Evolutionary conservation across 78 protist species (phyloP), one percentile per base, ranked within the genome.

Genomic region (Mantamonas sphyraenae): DNA sequence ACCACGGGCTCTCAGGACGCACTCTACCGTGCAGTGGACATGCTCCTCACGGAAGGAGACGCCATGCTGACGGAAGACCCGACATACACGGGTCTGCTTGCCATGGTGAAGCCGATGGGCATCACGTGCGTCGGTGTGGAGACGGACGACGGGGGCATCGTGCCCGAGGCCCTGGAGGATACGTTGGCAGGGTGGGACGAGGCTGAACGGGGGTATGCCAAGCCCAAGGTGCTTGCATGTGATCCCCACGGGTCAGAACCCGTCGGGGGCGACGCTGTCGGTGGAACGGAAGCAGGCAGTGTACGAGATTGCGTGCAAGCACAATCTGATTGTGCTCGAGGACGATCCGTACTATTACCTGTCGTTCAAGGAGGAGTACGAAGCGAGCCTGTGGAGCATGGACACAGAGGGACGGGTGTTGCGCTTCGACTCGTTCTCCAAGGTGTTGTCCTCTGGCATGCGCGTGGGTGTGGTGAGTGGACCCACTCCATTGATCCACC

Each of bases 331-430:
- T 2, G 80, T 93, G 42, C n/a, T 89, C 7, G 97, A 93, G 63
- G 97, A 93, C 71, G 97, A 93, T 53, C 93, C 97, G 31, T 93
- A 93, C 79, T 90, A 73, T 53, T 90, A 57, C 71, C 58, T 92
- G 63, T 84, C 83, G 37, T 5, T 20, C 10, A 74, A 3, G 2
- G 39, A 26, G 20, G 35, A 19, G 39, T 8, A 16, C 40, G 3
- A 4, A 35, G 20, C 75, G 22, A 30, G 58, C n/a, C 28, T 79
- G 26, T 17, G 68, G 37, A 77, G 87, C 22, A 79, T 88, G 87
- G 93, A 88, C 60, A 70, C 35, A 4, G 93, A 88, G 45, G 87
- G 85, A 19, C 80, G 96, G 8, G 93, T 92, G 1, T 35, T 92
- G 17, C 75, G 96, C 12, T 86, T 79, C 30, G 96, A 89, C 64